Percentiles rank a stretch among this genome's conserved stretches.
These are phyloP conservation scores for Auricularia heimuer DNA, from an alignment of 768 basidiomycete genomes.

Conservation along the genomic window DNA sequence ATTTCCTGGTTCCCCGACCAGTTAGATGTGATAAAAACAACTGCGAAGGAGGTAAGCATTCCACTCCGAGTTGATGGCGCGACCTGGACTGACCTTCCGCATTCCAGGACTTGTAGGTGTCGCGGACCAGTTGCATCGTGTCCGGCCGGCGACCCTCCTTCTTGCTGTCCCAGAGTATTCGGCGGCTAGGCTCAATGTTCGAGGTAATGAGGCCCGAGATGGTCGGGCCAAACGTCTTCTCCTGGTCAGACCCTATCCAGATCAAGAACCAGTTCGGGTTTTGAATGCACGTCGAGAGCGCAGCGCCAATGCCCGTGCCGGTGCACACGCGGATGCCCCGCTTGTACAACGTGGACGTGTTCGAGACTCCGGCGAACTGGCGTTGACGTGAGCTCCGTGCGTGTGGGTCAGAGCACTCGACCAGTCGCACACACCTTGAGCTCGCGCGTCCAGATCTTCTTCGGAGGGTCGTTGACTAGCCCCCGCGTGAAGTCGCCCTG, in stretches of 20 bases:
- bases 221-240: slow-evolving; percentile 35
- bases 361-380: slow-evolving; percentile 34
- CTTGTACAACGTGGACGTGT: slow-evolving; percentile 34
- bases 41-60: slow-evolving; percentile 11
- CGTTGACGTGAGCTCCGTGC: neutral
- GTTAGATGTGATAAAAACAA: slow-evolving; percentile 36
- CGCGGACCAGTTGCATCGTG: slow-evolving; percentile 28
- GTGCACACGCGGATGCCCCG: slow-evolving; percentile 37
- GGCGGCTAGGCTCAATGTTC: slow-evolving; percentile 29
- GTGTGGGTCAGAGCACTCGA: neutral
- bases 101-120: slow-evolving; percentile 26
- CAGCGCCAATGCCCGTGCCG: slow-evolving; percentile 36
- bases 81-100: slow-evolving; percentile 21
- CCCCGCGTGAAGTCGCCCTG: slow-evolving; percentile 36
- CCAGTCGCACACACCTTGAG: slow-evolving; percentile 25
- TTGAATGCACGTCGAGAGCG: slow-evolving; percentile 34
- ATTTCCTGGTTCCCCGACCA: slow-evolving; percentile 32
- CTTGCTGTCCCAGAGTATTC: slow-evolving; percentile 34
- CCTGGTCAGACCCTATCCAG: slow-evolving; percentile 36
- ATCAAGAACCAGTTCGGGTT: slow-evolving; percentile 26
- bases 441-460: slow-evolving; percentile 33
- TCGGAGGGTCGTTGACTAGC: slow-evolving; percentile 32
- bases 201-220: slow-evolving; percentile 30
- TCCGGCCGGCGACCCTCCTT: slow-evolving; percentile 30
- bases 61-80: too few relatives aligned